Evolutionary conservation across 768 basidiomycete genomes (phyloP), one percentile per base, ranked within the genome.

Genomic region (Mycena alexandri): DNA sequence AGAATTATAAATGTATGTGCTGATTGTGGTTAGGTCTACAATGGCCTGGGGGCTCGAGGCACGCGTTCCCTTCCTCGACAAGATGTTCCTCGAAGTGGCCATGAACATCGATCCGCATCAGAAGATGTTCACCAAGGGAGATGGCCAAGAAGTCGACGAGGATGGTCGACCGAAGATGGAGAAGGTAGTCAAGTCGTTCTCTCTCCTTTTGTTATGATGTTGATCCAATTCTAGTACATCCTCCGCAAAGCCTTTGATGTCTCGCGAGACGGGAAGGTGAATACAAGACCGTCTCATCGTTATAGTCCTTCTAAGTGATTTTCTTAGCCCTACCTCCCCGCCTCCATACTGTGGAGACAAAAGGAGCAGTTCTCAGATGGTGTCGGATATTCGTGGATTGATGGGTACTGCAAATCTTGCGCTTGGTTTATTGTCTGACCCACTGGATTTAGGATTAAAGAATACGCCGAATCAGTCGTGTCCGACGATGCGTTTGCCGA

Each of bases 31-130:
- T 68, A 93, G 93, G 76, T 98, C 96, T 29, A 99, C 98, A 10
- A 99, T 99, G 98, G 98, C 98, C 1, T 99, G 97, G 96, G 98
- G 98, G 69, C 89, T 99, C 52, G 98, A 99, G 78, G 96, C 96
- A 3, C 94, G 98, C 53, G 98, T 99, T 7, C 98, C 98, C 14
- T 99, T 99, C 90, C 89, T 99, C 61, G 98, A 99, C 85, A 97
- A 96, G 82, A 83, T 88, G 17, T 99, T 99, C 88, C 84, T 99
- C 58, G 95, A 99, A 61, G 93, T 93, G 22, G 86, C 96, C 2
- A 94, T 99, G 95, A 92, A 91, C 81, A 81, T 96, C 72, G 90
- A 96, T 71, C 87, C 98, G 2, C 87, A 90, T 74, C 86, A 92
- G 65, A 99, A 99, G 79, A 89, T 88, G 86, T 99, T 98, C 82